Evolutionary conservation across 2,329 filamentous ascomycete species (phyloP).

Genomic region (Fusarium clavum): DNA sequence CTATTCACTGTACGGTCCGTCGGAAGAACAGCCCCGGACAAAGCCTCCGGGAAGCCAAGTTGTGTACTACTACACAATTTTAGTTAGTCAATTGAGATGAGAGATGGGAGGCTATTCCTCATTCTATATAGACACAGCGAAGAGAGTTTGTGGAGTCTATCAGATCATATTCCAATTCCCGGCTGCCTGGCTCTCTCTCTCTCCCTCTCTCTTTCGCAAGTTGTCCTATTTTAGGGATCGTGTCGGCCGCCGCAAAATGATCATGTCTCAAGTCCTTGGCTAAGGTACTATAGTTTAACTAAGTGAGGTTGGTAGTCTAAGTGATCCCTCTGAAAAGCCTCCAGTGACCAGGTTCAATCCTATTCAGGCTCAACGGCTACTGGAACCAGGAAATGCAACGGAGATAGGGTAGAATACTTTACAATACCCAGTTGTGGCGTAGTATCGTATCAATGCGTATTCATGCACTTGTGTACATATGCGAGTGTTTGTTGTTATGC

Average conservation of each 20-base stretch:
- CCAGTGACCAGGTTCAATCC: neutral
- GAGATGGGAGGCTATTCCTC: neutral
- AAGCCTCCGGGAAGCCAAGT: neutral
- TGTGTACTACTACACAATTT: neutral
- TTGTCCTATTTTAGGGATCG: neutral
- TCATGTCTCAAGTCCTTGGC: neutral
- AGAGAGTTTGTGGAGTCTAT: neutral
- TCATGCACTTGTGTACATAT: neutral
- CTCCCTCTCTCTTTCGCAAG: conserved; percentile 8
- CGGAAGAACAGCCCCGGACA: neutral
- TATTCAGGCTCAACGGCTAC: neutral
- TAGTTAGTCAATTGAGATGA: neutral
- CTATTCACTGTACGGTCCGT: conserved; percentile 1
- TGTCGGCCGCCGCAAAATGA: neutral
- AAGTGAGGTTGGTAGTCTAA: neutral
- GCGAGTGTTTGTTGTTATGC: neutral
- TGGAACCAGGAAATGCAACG: neutral
- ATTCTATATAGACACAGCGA: neutral
- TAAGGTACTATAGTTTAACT: neutral
- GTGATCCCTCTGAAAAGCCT: neutral
- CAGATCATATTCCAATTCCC: neutral
- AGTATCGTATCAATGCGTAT: neutral
- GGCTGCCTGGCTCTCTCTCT: neutral
- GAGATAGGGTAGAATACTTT: neutral
- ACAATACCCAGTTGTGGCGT: neutral